Base-by-base conservation (phyloP, 306 rosid genomes). In the Malus fusca region DNA sequence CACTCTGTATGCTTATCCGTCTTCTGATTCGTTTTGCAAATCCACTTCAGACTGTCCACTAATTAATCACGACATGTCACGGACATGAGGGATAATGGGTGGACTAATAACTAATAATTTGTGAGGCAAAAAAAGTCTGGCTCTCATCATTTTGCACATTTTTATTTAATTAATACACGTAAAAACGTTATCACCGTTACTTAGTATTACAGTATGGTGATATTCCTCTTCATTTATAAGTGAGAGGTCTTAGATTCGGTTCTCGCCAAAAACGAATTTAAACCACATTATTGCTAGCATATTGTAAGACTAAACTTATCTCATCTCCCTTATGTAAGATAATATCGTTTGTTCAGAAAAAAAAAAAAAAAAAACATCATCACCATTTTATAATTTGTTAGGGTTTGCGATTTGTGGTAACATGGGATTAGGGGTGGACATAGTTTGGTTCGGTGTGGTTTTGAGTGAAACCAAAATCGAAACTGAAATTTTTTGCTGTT, bases 201-300 rank as follows among this genome's bases (percentile, higher is more conserved):
- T 7, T 55, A 6, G 2, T 35, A 35, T 35, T 35, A 35, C 2
- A 0, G 8, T 35, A 1, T 35, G 0, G 0, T 35, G 9, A 3
- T 35, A 35, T 35, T 35, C 0, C 1, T 6, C 0, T 35, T 35
- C 0, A 35, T 0, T 35, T 35, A 35, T 35, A 6, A 35, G 40
- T 35, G 2, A 6, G 2, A 35, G 9, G 0, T 35, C 0, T 35
- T 35, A 35, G 9, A 1, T 35, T 35, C 0, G 9, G 2, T 7
- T 35, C 0, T 35, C 9, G 0, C 0, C 9, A 35, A 35, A 35
- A 35, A 0, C 1, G 0, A 35, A 35, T 35, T 35, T 35, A 1
- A 35, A 35, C 40, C 0, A 35, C 0, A 35, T 35, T 35, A 35
- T 35, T 35, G 0, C 2, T 6, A 7, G 0, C 1, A 0, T 35